Evolutionary conservation across 106 monocot genomes (phyloP), one percentile per base, ranked within the genome.

Genomic region (Triglochin maritima): DNA sequence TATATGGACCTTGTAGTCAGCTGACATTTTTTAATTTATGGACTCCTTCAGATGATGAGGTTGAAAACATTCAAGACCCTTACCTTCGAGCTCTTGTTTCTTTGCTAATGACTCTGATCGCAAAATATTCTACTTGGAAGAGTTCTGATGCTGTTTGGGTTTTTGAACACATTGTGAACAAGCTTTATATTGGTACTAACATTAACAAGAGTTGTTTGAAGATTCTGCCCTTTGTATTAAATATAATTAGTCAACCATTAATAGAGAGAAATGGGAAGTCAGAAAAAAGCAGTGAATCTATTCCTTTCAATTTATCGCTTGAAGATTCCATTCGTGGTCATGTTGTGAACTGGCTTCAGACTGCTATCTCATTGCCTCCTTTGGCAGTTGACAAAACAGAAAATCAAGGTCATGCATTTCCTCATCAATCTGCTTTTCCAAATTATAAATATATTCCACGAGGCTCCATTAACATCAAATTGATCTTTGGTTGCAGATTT

Each of bases 161-260:
- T 72, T 80, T 96, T 51, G 55, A 84, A 61, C 52, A 79, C 72
- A 45, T 86, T 53, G 60, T 85, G 7, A 74, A 78, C 64, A 83
- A 74, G 70, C 78, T 96, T 74, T 74, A 69, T 49, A 47, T 78
- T 46, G 53, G 64, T 60, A 49, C 66, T 29, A 41, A 63, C 49
- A 67, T 78, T 57, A 79, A 96, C 52, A 77, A 63, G 60, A 75
- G 67, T 58, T 85, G 85, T 66, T 69, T 96, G 29, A 96, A 77
- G 58, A 68, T 82, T 77, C 81, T 91, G 80, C 96, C 96, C 58
- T 91, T 76, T 79, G 64, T 91, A 46, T 51, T 86, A 9, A 87
- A 81, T 75, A 57, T 77, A 59, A 65, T 86, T 69, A 77, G 80
- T 70, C 78, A 73, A 15, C 66, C 81, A 44, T 74, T 88, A 49